Evolutionary conservation across 139 green algal species (phyloP).

Genomic region (Pycnococcus provasolii): DNA sequence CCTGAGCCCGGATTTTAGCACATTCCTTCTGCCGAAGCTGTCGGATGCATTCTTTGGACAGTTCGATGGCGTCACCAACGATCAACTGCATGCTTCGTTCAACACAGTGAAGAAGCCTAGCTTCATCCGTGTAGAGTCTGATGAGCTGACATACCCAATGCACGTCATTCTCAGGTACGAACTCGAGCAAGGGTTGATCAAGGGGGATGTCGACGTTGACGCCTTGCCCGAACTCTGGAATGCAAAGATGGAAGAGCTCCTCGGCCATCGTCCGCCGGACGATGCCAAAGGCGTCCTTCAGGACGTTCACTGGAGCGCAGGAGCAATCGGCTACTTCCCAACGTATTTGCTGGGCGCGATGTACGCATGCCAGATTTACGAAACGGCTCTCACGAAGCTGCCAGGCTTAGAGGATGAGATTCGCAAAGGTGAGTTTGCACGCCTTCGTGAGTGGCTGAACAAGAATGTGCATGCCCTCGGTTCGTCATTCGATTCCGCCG

Average conservation of each 20-base stretch:
- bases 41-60: slow-evolving; percentile 32
- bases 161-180: slow-evolving; percentile 79
- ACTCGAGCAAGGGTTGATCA: slow-evolving; percentile 67
- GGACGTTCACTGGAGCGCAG: slow-evolving; percentile 72
- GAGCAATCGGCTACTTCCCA: slow-evolving; percentile 69
- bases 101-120: slow-evolving; percentile 57
- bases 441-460: slow-evolving; percentile 60
- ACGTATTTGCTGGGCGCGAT: slow-evolving; percentile 65
- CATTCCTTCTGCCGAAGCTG: slow-evolving; percentile 42
- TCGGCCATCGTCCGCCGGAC: slow-evolving; percentile 42
- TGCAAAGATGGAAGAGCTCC: slow-evolving; percentile 60
- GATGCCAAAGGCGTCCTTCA: slow-evolving; percentile 69
- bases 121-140: slow-evolving; percentile 73
- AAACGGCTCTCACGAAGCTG: slow-evolving; percentile 34
- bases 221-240: slow-evolving; percentile 65
- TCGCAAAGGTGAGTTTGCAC: slow-evolving; percentile 54
- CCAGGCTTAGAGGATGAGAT: slow-evolving; percentile 55
- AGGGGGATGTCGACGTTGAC: slow-evolving; percentile 32
- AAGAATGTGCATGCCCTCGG: slow-evolving; percentile 66
- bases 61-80: slow-evolving; percentile 26
- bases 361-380: slow-evolving; percentile 41
- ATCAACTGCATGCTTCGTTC: slow-evolving; percentile 53
- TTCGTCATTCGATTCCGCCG: slow-evolving; percentile 51
- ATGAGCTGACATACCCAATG: slow-evolving; percentile 79
- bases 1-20: slow-evolving; percentile 45